Base-by-base conservation (phyloP, 2,329 filamentous ascomycete species). In the Phyllosticta paracitricarpa region DNA sequence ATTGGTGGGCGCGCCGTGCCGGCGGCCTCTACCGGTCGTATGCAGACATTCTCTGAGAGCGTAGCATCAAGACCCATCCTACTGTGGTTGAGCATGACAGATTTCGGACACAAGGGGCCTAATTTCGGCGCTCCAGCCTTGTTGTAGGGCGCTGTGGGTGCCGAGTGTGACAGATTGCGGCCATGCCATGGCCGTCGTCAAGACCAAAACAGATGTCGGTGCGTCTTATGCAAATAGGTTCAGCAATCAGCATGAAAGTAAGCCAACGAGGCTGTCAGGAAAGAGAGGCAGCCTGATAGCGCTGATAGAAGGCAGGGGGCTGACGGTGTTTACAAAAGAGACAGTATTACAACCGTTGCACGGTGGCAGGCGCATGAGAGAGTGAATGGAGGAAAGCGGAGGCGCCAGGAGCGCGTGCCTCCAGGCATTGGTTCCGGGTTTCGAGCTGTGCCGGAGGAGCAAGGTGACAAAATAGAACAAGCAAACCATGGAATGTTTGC, bases 91-190 rank as follows among this genome's bases (percentile, higher is more conserved):
- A 56, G 54, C 54, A 56, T 61, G 58, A 61, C 58, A 61, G 58
- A 56, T 61, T 30, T n/a, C 14, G n/a, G 26, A 22, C 33, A 30
- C 26, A 40, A 54, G 30, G 58, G 58, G 25, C 35, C 58, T 56
- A 56, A 53, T 53, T 53, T 61, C 58, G 56, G 58, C 58, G 56
- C 40, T n/a, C 56, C 58, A 56, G 54, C 54, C 58, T 61, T 61
- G 56, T 12, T 54, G 58, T 56, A 61, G 33, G 58, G 58, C 58
- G 58, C 56, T 33, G 24, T 52, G 53, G 10, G 3, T 30, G 17
- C 52, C 35, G 58, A 51, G 56, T 24, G 26, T 51, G 52, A 55
- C 51, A 51, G 57, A 54, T 35, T 28, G n/a, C 40, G n/a, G 40
- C 40, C 40, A 48, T 48, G 40, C 40, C 40, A 48, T 48, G 14